phyloP scores from a whole-genome alignment of 2,329 filamentous ascomycete species.

The Arthroderma sp. region DNA sequence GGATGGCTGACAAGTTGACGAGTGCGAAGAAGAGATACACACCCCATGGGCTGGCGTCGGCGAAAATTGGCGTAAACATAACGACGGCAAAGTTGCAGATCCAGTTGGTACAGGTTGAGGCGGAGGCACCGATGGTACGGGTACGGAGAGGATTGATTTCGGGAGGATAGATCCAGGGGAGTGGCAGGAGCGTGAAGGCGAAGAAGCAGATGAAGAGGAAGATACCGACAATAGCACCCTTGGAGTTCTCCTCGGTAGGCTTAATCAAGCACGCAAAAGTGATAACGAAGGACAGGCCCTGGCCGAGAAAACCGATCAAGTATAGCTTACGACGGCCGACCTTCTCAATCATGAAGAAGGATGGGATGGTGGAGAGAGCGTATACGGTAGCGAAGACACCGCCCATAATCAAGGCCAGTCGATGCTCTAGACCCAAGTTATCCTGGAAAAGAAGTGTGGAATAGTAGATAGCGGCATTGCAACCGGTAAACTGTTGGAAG shows the following conservation, averaged over 20 bases:
- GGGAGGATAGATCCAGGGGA: conserved; percentile 13
- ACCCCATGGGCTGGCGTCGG: conserved; percentile 18
- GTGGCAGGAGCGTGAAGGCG: conserved; percentile 51
- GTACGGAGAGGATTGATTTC: conserved; percentile 12
- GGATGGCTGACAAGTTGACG: conserved; percentile 26
- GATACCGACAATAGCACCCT: conserved; percentile 42
- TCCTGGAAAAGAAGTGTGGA: conserved; percentile 28
- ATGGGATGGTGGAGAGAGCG: conserved; percentile 18
- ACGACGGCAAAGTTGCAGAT: conserved; percentile 16
- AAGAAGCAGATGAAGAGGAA: conserved; percentile 60
- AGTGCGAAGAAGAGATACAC: conserved; percentile 31
- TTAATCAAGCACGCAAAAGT: conserved; percentile 29
- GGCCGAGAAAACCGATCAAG: conserved; percentile 26
- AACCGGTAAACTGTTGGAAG: conserved; percentile 37
- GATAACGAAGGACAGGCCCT: conserved; percentile 27
- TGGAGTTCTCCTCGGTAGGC: conserved; percentile 14
- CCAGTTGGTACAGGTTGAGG: conserved; percentile 18
- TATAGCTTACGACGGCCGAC: conserved; percentile 35
- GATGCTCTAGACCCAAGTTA: conserved; percentile 26
- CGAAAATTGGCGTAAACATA: conserved; percentile 14
- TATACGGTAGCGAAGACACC: conserved; percentile 30
- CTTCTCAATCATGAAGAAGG: conserved; percentile 29
- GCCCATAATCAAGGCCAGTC: conserved; percentile 32
- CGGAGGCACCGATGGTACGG: conserved; percentile 11
- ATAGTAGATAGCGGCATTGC: conserved; percentile 30